Conservation (phyloP, 164 flowering plant species). For the Cinnamomum chago region DNA sequence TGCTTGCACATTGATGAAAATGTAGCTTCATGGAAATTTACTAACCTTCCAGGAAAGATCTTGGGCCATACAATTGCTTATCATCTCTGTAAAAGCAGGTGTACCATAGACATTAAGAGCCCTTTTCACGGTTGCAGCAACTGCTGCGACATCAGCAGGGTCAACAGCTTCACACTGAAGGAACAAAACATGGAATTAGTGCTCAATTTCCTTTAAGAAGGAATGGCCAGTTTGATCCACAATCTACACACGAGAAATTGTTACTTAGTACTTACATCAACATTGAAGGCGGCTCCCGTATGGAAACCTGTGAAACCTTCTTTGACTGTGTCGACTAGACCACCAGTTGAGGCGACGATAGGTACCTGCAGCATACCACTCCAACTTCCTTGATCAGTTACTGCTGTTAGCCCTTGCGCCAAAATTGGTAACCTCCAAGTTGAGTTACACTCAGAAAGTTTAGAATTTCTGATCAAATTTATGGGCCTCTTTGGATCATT, state of each 20-base stretch:
- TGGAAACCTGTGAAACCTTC: constrained; percentile 96
- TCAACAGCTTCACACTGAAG: constrained; percentile 70
- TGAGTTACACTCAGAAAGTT: neutral
- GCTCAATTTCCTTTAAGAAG: neutral
- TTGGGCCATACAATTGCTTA: constrained; percentile 82
- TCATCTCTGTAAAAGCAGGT: constrained; percentile 62
- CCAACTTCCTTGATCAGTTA: neutral
- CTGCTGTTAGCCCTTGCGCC: neutral
- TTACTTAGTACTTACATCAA: constrained; percentile 64
- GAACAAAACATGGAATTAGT: neutral
- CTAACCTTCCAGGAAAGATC: constrained; percentile 98
- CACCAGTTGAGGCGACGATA: constrained; percentile 86
- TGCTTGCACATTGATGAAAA: neutral
- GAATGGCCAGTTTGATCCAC: neutral
- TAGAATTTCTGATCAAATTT: too few species aligned
- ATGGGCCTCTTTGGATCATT: too few species aligned
- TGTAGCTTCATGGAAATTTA: neutral
- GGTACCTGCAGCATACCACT: constrained; percentile 22
- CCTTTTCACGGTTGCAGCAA: constrained; percentile 47
- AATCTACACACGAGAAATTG: neutral
- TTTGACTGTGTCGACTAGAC: constrained; percentile 87
- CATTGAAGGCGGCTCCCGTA: constrained; percentile 79
- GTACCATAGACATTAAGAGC: constrained; percentile 64
- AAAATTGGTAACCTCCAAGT: neutral
- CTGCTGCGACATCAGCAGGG: constrained; percentile 62